Base-by-base conservation (phyloP, 2,329 filamentous ascomycete genomes). In the Proliferodiscus dingleyae region DNA sequence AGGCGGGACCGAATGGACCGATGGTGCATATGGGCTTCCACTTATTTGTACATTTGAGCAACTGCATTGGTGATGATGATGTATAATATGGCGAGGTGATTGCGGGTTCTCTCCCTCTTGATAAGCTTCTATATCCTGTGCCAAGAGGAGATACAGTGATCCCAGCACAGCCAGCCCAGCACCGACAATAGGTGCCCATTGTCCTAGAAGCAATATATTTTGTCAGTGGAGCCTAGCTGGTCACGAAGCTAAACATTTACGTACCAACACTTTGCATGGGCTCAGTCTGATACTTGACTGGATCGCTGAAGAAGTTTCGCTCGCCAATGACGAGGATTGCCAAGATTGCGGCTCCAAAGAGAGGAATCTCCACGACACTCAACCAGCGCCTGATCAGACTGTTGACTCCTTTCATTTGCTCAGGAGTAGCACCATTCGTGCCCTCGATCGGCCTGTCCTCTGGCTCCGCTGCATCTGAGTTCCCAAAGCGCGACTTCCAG, bases 291-390 rank as follows among this genome's bases (percentile, higher is more conserved):
- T 77, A 81, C 0, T 51, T 54, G 3, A 85, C 68, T 45, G 75
- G 77, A 0, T 44, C 16, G 38, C 77, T 83, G 53, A 72, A 84
- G 52, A 85, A 80, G 53, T 86, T 85, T 24, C 69, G 68, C 61
- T 85, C 82, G 0, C 82, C 82, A 1, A 80, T 62, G 3, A 81
- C 66, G 3, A 85, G 64, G 4, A 85, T 77, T 1, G 76, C 72
- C 1, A 83, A 46, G 0, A 83, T 75, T 1, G 77, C 77, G 5
- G 70, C 75, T 1, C 70, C 72, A 45, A 84, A 83, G 0, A 85
- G 54, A 0, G 78, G 78, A 3, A 81, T 67, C 45, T 81, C 77
- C 1, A 81, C 69, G 26, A 73, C 77, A 11, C 66, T 72, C 10
- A 81, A 66, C 22, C 80, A 77, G 8, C 67, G 67, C 1, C 70